Base-by-base conservation (phyloP, 495 filamentous ascomycete species). In the Aspergillus avenaceus region DNA sequence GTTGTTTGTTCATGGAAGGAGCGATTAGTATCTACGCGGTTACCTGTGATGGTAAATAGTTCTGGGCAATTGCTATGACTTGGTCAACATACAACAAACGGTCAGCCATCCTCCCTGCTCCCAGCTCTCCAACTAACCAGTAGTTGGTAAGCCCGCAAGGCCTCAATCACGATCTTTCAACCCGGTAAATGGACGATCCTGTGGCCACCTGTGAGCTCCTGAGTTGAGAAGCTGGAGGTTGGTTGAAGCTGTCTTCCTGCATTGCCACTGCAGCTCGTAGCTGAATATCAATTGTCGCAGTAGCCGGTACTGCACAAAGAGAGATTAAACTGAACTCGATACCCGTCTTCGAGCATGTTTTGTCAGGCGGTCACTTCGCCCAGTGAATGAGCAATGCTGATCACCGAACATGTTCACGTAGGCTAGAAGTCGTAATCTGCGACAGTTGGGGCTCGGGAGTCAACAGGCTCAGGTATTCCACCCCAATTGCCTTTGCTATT, bases 401-500 rank as follows among this genome's bases (percentile, higher is more conserved):
- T 38, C n/a, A 31, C 28, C n/a, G 34, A 16, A 21, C 21, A 41
- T 4, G 22, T 14, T 24, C 21, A 41, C 5, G 22, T 14, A 14
- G 40, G 12, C 24, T 42, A 25, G 40, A 25, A 36, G 22, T 47
- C 29, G 11, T 12, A 40, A 7, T 32, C 32, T 11, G 27, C 21
- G 18, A 24, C 14, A 41, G 40, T 32, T 7, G 24, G 32, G 23
- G 45, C 19, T 4, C 13, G 11, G 18, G 14, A 19, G 29, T 28
- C 50, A 16, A 50, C 40, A 16, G 47, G 13, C 8, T 19, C 7
- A 2, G 50, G 37, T 8, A 50, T 24, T 7, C 58, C 58, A 13
- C 45, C 49, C 58, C 58, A 61, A n/a, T n/a, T n/a, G 4, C 23
- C 45, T 24, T 8, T 23, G 1, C 36, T 40, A 26, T 26, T 36